Conservation (phyloP, 2,329 filamentous ascomycete genomes). For the Microdochium nivale region DNA sequence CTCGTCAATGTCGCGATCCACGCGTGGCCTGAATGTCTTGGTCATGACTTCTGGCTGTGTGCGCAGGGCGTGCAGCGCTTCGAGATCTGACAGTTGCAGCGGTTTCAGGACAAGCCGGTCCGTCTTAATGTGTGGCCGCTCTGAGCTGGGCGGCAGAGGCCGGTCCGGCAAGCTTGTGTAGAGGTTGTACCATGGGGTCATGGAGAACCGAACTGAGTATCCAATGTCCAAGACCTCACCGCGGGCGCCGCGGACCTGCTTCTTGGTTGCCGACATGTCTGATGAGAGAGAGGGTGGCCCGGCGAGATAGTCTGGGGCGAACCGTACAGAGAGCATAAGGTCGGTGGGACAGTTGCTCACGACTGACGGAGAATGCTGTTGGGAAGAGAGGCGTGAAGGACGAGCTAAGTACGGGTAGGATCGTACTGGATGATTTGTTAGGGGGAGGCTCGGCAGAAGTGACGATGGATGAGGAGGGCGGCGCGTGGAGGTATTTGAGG, state of each 20-base stretch:
- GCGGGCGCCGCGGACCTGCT: not conserved
- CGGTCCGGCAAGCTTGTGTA: not conserved
- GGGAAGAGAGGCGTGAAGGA: too few relatives aligned
- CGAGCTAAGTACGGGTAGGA: too few relatives aligned
- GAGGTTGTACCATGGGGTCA: not conserved
- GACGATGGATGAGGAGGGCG: too few relatives aligned
- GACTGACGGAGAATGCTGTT: too few relatives aligned
- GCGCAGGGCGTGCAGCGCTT: constrained; percentile 42
- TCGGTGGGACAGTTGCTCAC: not conserved
- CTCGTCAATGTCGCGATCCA: constrained; percentile 33
- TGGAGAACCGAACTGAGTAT: not conserved
- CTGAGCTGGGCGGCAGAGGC: not conserved
- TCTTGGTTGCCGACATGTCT: not conserved
- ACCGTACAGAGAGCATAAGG: not conserved
- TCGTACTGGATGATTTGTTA: too few relatives aligned
- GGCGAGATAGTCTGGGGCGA: not conserved
- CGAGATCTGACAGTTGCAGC: constrained; percentile 38
- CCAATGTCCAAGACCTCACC: not conserved
- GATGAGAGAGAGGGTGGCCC: not conserved
- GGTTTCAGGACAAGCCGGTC: constrained; percentile 47
- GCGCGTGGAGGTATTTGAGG: too few relatives aligned
- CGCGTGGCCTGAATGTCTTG: constrained; percentile 36
- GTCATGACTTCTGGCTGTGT: constrained; percentile 53
- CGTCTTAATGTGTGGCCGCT: constrained; percentile 30
- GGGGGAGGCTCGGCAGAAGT: too few relatives aligned